phyloP scores from a whole-genome alignment of 108 stramenopile species.

The Nitzschia putrida region DNA sequence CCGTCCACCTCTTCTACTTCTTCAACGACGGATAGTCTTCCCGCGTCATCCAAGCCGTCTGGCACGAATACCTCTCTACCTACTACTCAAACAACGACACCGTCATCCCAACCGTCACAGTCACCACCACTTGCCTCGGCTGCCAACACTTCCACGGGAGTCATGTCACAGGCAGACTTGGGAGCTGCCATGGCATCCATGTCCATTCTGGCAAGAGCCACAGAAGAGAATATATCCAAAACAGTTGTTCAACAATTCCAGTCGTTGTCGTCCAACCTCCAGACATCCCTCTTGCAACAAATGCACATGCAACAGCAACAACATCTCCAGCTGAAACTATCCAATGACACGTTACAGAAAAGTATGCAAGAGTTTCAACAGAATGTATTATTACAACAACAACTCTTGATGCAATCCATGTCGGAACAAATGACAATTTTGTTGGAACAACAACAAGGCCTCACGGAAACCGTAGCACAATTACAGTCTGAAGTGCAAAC shows the following conservation, averaged over 20 bases:
- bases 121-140: neutral
- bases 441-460: constrained; percentile 10
- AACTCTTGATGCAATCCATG: constrained; percentile 18
- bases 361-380: constrained; percentile 18
- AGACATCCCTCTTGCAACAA: neutral
- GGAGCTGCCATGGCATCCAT: constrained; percentile 46
- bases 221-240: constrained; percentile 28
- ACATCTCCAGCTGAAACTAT: constrained; percentile 5
- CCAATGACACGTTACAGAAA: constrained; percentile 9
- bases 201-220: constrained; percentile 37
- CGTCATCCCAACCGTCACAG: neutral
- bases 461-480: constrained; percentile 6
- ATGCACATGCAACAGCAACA: constrained; percentile 2
- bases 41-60: neutral
- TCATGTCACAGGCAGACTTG: constrained; percentile 29
- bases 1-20: neutral
- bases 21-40: constrained; percentile 28
- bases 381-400: constrained; percentile 19
- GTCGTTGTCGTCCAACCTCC: neutral
- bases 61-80: neutral
- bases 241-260: constrained; percentile 18
- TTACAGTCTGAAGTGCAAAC: constrained; percentile 23
- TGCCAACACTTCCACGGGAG: too few species aligned
- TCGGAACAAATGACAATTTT: constrained; percentile 18
- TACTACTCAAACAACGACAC: neutral